These are phyloP conservation scores for Xylaria telfairii DNA, from an alignment of 495 filamentous ascomycete genomes.

Conservation along the genomic window DNA sequence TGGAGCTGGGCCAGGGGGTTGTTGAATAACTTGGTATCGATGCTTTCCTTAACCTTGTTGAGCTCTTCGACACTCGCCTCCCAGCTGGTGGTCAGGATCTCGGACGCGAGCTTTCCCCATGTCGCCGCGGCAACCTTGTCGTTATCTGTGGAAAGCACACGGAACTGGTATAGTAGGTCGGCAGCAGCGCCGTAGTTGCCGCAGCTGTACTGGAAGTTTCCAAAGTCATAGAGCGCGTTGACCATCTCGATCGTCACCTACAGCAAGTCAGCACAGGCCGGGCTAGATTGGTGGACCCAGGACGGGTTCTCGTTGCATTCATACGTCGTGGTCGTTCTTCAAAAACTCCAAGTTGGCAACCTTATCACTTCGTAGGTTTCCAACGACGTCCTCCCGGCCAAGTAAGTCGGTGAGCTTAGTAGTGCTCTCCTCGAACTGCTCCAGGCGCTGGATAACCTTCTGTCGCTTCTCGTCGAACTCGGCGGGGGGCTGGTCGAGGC, in stretches of 20 bases:
- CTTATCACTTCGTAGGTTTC: slow-evolving; percentile 91
- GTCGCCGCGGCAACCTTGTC: slow-evolving; percentile 94
- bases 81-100: slow-evolving; percentile 93
- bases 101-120: slow-evolving; percentile 94
- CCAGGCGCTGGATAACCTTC: slow-evolving; percentile 80
- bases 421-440: slow-evolving; percentile 82
- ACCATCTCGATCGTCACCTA: slow-evolving; percentile 92
- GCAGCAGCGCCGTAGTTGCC: slow-evolving; percentile 88
- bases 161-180: slow-evolving; percentile 92
- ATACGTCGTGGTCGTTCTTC: slow-evolving; percentile 87
- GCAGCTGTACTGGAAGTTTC: slow-evolving; percentile 94
- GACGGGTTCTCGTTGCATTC: slow-evolving; percentile 27
- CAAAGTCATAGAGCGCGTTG: slow-evolving; percentile 89
- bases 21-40: slow-evolving; percentile 91
- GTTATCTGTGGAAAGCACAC: slow-evolving; percentile 95
- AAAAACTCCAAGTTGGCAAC: slow-evolving; percentile 94
- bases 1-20: slow-evolving; percentile 93
- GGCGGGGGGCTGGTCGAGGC: slow-evolving; percentile 75
- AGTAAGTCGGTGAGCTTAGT: slow-evolving; percentile 83
- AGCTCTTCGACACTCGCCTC: slow-evolving; percentile 96
- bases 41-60: slow-evolving; percentile 87
- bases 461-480: slow-evolving; percentile 89
- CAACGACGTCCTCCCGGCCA: slow-evolving; percentile 83
- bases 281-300: not conserved
- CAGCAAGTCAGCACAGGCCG: slow-evolving; percentile 25